Conservation (phyloP, 202 grass and related monocot species). For the Brachypodium distachyon region DNA sequence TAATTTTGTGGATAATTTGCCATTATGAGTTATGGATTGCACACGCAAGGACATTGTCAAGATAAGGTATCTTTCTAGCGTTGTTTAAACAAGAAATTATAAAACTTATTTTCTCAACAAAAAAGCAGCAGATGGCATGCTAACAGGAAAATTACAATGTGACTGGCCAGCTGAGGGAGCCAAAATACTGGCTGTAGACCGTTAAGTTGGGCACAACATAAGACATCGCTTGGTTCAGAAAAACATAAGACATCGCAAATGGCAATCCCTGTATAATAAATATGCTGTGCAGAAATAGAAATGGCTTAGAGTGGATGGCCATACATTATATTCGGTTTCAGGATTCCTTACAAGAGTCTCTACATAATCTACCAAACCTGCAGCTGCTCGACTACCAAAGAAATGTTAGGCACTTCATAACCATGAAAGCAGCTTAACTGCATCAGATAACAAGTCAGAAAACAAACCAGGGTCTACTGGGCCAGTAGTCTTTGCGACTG, state of each 20-base stretch:
- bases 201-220: neutral
- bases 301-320: neutral
- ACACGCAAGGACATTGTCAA: neutral
- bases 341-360: constrained; percentile 64
- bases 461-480: constrained; percentile 64
- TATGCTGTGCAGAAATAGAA: neutral
- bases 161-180: neutral
- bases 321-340: constrained; percentile 74
- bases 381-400: constrained; percentile 33
- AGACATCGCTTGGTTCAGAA: too few species aligned
- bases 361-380: constrained; percentile 58
- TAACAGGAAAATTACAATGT: neutral
- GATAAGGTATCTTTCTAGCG: neutral
- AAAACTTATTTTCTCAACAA: neutral
- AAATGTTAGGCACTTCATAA: constrained; percentile 5
- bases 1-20: neutral
- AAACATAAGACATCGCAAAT: neutral
- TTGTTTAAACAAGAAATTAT: neutral
- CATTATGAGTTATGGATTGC: neutral
- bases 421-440: constrained; percentile 2
- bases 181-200: neutral
- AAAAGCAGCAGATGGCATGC: neutral
- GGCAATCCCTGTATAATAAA: neutral
- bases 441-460: neutral
- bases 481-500: constrained; percentile 32